Evolutionary conservation across 208 protist genomes (phyloP).

Genomic region (Wallacemonas sp.): DNA sequence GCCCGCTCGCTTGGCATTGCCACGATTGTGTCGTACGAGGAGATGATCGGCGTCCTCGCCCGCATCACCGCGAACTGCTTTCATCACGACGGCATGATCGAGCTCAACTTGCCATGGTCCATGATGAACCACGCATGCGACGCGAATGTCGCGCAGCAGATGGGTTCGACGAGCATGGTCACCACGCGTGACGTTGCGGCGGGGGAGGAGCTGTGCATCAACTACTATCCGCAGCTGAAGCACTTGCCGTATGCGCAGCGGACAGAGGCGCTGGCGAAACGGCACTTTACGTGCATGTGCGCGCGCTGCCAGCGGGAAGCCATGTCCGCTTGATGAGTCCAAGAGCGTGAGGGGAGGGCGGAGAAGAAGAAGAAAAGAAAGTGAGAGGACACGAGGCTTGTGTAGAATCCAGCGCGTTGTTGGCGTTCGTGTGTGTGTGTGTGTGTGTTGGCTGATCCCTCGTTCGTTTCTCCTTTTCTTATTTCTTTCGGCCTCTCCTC

Average conservation of each 20-base stretch:
- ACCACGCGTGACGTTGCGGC: conserved; percentile 47
- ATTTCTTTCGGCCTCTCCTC: no score
- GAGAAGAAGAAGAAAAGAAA: no score
- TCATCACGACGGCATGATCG: conserved; percentile 55
- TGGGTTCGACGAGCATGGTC: conserved; percentile 42
- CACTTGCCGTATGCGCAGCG: conserved; percentile 52
- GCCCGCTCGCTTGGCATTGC: conserved; percentile 54
- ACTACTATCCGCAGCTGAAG: conserved; percentile 81
- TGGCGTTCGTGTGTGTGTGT: no score
- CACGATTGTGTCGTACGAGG: conserved; percentile 80
- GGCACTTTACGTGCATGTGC: conserved; percentile 67
- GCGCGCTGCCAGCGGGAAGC: conserved; percentile 33
- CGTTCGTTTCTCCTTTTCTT: no score
- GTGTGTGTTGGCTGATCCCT: no score
- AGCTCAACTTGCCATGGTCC: conserved; percentile 64
- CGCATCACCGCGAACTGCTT: conserved; percentile 79
- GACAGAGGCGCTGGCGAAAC: conserved; percentile 47
- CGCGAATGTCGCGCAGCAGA: conserved; percentile 72
- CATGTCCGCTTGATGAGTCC: background rate
- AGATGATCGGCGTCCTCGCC: conserved; percentile 72
- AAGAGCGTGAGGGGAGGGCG: background rate
- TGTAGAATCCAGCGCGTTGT: no score
- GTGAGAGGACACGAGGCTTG: no score
- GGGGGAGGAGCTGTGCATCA: conserved; percentile 73
- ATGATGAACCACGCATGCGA: conserved; percentile 88